Conservation (phyloP, 2,329 filamentous ascomycete species). For the Alternaria infectoria region DNA sequence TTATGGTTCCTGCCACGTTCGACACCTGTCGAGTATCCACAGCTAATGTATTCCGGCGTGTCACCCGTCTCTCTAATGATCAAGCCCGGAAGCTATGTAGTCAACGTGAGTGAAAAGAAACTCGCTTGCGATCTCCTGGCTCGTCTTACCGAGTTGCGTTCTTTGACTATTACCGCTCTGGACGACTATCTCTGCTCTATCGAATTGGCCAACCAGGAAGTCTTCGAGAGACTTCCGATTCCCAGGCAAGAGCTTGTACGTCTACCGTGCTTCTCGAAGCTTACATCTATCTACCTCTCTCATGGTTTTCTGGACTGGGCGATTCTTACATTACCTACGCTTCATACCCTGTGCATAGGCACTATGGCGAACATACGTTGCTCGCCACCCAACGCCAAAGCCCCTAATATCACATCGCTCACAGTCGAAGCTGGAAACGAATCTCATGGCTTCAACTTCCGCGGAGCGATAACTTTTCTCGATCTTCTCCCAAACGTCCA, state of each 20-base stretch:
- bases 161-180: neutral
- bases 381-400: no score
- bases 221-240: neutral
- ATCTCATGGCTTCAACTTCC: no score
- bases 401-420: neutral
- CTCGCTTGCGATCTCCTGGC: neutral
- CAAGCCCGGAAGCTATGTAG: no score
- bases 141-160: neutral
- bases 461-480: neutral
- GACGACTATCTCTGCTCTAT: no score
- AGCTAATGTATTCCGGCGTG: no score
- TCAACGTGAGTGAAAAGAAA: neutral
- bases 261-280: neutral
- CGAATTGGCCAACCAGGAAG: neutral
- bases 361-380: no score
- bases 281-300: neutral
- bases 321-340: neutral
- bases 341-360: neutral
- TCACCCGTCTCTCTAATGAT: no score
- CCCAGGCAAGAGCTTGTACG: accelerated
- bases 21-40: no score
- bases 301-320: neutral
- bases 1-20: neutral
- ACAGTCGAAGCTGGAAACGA: neutral
- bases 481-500: neutral